These are phyloP conservation scores for Brassica nigra DNA, from an alignment of 345 rosid genomes.

Conservation along the genomic window DNA sequence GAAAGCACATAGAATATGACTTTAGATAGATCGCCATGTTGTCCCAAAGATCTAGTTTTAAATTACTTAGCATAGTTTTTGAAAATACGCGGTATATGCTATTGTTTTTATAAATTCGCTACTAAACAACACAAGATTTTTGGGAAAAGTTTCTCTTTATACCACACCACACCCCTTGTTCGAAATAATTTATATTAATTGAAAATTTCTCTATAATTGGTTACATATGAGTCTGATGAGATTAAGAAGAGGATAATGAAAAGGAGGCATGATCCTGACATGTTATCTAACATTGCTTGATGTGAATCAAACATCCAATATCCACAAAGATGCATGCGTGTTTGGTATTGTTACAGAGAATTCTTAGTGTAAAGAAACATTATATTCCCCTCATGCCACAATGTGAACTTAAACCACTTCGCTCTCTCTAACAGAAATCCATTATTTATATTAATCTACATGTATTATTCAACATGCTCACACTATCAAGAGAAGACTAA, in stretches of 20 bases:
- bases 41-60: not conserved
- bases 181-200: not conserved
- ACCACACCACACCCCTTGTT: not conserved
- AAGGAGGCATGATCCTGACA: slow-evolving; percentile 31
- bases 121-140: not conserved
- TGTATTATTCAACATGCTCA: slow-evolving; percentile 12
- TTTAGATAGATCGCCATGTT: not conserved
- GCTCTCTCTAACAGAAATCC: not conserved
- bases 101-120: not conserved
- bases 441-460: not conserved
- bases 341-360: slow-evolving; percentile 36
- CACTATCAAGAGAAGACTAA: slow-evolving; percentile 14
- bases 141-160: not conserved
- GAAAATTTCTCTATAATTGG: not conserved
- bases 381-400: slow-evolving; percentile 30
- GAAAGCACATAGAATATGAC: not conserved
- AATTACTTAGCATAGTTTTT: not conserved
- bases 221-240: slow-evolving; percentile 3
- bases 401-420: slow-evolving; percentile 21
- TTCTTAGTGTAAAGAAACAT: slow-evolving; percentile 41
- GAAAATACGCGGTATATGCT: not conserved
- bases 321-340: slow-evolving; percentile 31
- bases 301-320: slow-evolving; percentile 27
- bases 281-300: slow-evolving; percentile 43
- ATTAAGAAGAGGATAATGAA: not conserved